Conservation (phyloP, 2,329 filamentous ascomycete species). For the Verticillium dahliae region DNA sequence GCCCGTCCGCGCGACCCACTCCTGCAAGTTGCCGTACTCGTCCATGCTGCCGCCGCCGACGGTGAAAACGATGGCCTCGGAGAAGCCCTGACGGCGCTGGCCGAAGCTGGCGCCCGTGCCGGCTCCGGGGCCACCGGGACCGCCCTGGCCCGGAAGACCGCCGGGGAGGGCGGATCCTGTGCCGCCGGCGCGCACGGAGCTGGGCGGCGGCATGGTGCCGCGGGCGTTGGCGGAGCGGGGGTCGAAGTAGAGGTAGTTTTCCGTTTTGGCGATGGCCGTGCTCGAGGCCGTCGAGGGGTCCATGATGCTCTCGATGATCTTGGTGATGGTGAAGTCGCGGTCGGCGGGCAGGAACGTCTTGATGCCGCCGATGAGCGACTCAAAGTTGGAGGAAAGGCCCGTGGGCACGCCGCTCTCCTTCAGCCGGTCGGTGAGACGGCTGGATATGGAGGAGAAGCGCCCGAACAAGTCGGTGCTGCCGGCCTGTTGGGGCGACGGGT, state of each 20-base stretch:
- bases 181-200: conserved; percentile 43
- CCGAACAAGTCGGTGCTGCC: conserved; percentile 77
- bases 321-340: conserved; percentile 91
- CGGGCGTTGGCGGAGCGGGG: conserved; percentile 88
- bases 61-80: conserved; percentile 87
- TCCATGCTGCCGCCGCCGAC: conserved; percentile 97
- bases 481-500: conserved; percentile 57
- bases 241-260: conserved; percentile 96
- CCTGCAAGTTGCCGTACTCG: conserved; percentile 94
- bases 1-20: conserved; percentile 80
- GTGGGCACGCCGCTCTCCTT: conserved; percentile 79
- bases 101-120: conserved; percentile 83
- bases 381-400: conserved; percentile 70
- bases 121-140: conserved; percentile 34
- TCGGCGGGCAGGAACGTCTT: conserved; percentile 98
- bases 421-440: conserved; percentile 85
- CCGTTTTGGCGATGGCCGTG: conserved; percentile 90
- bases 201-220: conserved; percentile 81
- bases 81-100: conserved; percentile 82
- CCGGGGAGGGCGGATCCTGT: conserved; percentile 36
- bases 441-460: conserved; percentile 86
- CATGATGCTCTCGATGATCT: conserved; percentile 98
- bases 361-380: conserved; percentile 88
- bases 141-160: conserved; percentile 36
- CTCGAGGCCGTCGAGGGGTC: conserved; percentile 85